A percentile compares a stretch with the other conserved stretches of the same genome.
These are phyloP conservation scores for Trypanosoma conorhini DNA, from an alignment of 208 protist species.

Conservation along the genomic window DNA sequence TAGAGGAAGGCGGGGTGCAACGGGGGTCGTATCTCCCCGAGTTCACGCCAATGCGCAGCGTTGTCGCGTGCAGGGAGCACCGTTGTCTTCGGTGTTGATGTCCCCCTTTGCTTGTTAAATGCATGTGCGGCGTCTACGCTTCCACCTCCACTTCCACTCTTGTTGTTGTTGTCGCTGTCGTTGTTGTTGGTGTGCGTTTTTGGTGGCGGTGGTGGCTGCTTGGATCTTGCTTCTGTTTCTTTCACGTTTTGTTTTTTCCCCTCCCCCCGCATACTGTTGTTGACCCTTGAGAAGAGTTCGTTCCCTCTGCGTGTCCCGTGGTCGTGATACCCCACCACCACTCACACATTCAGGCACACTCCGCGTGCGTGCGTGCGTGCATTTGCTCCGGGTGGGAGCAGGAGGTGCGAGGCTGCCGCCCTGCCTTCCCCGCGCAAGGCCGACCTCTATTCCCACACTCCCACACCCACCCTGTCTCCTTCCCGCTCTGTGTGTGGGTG, in stretches of 20 bases:
- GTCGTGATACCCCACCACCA: background rate
- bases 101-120: background rate
- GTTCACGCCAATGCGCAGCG: no score
- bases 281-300: background rate
- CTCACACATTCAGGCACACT: background rate
- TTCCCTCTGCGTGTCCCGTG: background rate
- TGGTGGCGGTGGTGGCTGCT: background rate
- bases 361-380: background rate
- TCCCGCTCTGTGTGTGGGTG: background rate
- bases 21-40: no score
- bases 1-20: no score
- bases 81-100: background rate
- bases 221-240: background rate
- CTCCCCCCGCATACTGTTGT: background rate
- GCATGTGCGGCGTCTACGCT: no score
- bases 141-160: no score
- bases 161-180: background rate
- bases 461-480: no score
- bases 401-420: background rate
- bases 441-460: background rate
- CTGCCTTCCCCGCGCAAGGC: background rate
- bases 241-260: background rate
- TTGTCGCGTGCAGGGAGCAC: background rate
- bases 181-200: background rate
- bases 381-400: background rate